Base-by-base conservation (phyloP, 495 filamentous ascomycete species). In the Lasiosphaeria hispida region DNA sequence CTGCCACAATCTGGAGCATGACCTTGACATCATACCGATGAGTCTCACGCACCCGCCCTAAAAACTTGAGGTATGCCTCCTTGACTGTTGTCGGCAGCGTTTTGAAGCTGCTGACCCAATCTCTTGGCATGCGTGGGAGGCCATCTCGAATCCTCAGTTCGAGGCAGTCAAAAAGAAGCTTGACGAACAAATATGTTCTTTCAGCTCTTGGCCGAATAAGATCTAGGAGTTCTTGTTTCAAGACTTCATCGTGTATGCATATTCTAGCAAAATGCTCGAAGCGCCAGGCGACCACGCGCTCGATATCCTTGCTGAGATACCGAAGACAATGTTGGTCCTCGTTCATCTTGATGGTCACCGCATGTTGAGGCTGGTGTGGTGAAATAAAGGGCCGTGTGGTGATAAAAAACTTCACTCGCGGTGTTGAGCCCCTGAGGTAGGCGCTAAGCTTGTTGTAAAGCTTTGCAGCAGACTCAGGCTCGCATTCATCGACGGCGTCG, bases 401-500 rank as follows among this genome's bases (percentile, higher is more conserved):
- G 23, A 61, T 37, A 14, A 64, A 59, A 47, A 64, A 64, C 47
- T 64, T 64, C n/a, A 64, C 9, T 1, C 43, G 43, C 4, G 62
- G 58, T 13, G 3, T 38, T 5, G 55, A 47, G 7, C 23, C 35
- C 0, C 40, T 37, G 48, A 61, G 18, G 45, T 64, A 64, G 5
- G 53, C n/a, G 15, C 34, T 36, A 3, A 64, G n/a, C 18, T 59
- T 64, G 10, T 42, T 23, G 34, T 51, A 59, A 1, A 64, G 55
- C 45, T 59, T 64, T 9, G 15, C 41, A 0, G 62, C 62, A 9
- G 55, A 64, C 15, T 61, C 51, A 2, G 55, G 52, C 23, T 58
- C 55, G 45, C 62, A 64, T 30, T 64, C 62, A 37, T 64, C 62
- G 0, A 64, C 51, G 7, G 50, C 62, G 37, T 64, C 62, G 0